Evolutionary conservation across 345 rosid genomes (phyloP).

Genomic region (Eutrema japonicum): DNA sequence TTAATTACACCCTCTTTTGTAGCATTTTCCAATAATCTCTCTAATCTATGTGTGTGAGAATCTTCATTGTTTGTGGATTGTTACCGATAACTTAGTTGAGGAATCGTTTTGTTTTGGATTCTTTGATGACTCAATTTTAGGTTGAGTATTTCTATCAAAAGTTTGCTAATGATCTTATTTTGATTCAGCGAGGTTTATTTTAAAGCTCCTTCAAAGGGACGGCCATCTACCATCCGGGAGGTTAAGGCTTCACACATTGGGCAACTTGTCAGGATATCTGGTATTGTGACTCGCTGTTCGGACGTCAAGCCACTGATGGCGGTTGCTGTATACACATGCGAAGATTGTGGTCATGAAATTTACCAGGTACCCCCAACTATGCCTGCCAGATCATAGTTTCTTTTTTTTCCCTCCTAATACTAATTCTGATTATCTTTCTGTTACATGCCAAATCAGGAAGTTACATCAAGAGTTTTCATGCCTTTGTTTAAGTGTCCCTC

Average conservation of each 20-base stretch:
- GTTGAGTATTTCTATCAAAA: background rate
- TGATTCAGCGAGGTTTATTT: slow-evolving; percentile 83
- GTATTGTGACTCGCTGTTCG: slow-evolving; percentile 96
- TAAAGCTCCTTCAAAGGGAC: slow-evolving; percentile 79
- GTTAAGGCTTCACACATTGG: slow-evolving; percentile 94
- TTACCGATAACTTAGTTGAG: background rate
- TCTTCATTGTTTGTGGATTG: slow-evolving; percentile 16
- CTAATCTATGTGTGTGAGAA: background rate
- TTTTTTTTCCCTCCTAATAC: background rate
- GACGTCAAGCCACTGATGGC: slow-evolving; percentile 99
- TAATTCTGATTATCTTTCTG: slow-evolving; percentile 23
- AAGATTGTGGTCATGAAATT: slow-evolving; percentile 94
- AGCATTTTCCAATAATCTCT: too few relatives aligned
- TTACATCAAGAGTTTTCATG: slow-evolving; percentile 93
- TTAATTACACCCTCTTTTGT: background rate
- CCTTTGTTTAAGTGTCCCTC: slow-evolving; percentile 91
- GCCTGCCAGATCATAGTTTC: slow-evolving; percentile 11
- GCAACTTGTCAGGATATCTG: slow-evolving; percentile 86
- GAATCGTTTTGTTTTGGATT: background rate
- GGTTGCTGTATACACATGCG: slow-evolving; percentile 97
- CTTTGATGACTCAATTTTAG: background rate
- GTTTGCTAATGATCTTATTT: slow-evolving; percentile 30
- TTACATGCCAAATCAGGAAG: slow-evolving; percentile 62
- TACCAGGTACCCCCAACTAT: slow-evolving; percentile 67
- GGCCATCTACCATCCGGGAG: slow-evolving; percentile 83